These are phyloP conservation scores for Talaromyces sp. DNA, from an alignment of 2,329 filamentous ascomycete genomes.

Conservation along the genomic window DNA sequence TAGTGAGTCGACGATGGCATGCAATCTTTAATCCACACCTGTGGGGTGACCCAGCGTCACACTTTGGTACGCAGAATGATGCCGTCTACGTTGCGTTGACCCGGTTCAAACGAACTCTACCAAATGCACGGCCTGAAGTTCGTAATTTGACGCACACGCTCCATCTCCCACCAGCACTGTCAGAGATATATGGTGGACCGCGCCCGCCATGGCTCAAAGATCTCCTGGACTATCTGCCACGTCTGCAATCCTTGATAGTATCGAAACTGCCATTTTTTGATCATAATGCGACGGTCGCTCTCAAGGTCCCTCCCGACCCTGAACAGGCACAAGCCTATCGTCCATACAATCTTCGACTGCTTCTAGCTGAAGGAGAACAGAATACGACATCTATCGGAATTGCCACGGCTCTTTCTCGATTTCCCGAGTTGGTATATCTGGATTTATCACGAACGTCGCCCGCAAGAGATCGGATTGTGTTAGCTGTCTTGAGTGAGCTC, in stretches of 20 bases:
- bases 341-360: constrained; percentile 50
- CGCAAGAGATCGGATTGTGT: constrained; percentile 48
- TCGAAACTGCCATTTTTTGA: constrained; percentile 60
- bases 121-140: constrained; percentile 51
- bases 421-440: constrained; percentile 55
- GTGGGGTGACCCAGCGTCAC: constrained; percentile 61
- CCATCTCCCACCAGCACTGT: constrained; percentile 57
- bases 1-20: constrained; percentile 58
- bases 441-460: constrained; percentile 55
- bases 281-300: constrained; percentile 52
- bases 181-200: constrained; percentile 59
- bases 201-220: constrained; percentile 58
- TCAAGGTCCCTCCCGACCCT: constrained; percentile 34
- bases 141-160: constrained; percentile 59
- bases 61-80: constrained; percentile 59
- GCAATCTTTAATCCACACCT: constrained; percentile 56
- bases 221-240: constrained; percentile 55
- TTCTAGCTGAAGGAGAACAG: constrained; percentile 55
- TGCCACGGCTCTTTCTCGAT: constrained; percentile 49
- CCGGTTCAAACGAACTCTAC: constrained; percentile 55
- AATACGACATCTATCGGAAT: constrained; percentile 57
- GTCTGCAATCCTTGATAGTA: constrained; percentile 58
- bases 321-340: constrained; percentile 12
- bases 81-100: constrained; percentile 59
- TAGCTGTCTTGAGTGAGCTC: constrained; percentile 47